phyloP scores from a whole-genome alignment of 768 basidiomycete genomes.

The Rubroboletus satanas region DNA sequence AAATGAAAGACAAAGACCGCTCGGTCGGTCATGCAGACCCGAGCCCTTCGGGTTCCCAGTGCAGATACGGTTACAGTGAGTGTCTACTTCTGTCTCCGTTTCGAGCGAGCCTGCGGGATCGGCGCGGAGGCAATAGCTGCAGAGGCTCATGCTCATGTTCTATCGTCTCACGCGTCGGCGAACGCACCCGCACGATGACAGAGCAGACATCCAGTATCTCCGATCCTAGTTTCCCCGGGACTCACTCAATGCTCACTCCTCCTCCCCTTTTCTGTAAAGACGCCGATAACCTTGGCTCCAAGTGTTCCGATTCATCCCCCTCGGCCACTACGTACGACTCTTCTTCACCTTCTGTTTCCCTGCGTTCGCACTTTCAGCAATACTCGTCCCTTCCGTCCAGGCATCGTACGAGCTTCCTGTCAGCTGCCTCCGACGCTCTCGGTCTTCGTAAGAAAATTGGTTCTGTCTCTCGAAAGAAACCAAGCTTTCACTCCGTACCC shows the following conservation, averaged over 20 bases:
- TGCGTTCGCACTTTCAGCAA: conserved; percentile 4
- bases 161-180: conserved; percentile 2
- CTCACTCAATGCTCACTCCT: conserved; percentile 6
- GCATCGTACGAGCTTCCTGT: conserved; percentile 45
- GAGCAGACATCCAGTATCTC: not conserved
- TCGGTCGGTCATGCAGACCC: conserved; percentile 9
- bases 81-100: not conserved
- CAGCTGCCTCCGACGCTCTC: conserved; percentile 51
- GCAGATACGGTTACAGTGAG: conserved; percentile 13
- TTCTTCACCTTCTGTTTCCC: conserved; percentile 5
- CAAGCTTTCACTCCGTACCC: conserved; percentile 22
- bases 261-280: conserved; percentile 9
- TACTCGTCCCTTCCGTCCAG: conserved; percentile 24
- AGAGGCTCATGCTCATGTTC: not conserved
- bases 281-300: conserved; percentile 13
- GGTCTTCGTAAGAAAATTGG: conserved; percentile 43
- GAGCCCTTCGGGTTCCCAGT: conserved; percentile 1
- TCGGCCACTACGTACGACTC: conserved; percentile 11
- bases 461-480: conserved; percentile 37
- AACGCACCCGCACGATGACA: conserved; percentile 3
- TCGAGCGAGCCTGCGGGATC: conserved; percentile 1
- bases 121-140: not conserved
- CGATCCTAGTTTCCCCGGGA: not conserved
- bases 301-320: conserved; percentile 13
- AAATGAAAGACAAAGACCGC: conserved; percentile 18